These are phyloP conservation scores for Tricharina praecox DNA, from an alignment of 495 filamentous ascomycete species.

Conservation along the genomic window DNA sequence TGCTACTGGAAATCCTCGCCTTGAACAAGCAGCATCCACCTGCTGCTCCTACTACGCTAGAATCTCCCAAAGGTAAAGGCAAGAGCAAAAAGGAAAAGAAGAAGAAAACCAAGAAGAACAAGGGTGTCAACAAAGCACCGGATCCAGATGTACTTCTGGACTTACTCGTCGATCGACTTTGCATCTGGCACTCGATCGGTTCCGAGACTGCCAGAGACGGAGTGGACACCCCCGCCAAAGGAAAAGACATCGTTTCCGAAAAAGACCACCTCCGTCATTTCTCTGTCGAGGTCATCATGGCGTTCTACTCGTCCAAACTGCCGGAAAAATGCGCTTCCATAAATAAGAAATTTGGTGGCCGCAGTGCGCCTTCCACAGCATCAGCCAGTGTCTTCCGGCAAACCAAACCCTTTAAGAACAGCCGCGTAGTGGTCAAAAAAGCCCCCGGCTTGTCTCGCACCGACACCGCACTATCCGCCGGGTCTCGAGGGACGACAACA, in stretches of 20 bases:
- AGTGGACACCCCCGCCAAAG: constrained; percentile 32
- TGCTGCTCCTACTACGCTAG: constrained; percentile 9
- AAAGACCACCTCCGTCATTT: constrained; percentile 54
- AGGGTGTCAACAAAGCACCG: constrained; percentile 31
- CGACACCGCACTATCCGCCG: neutral
- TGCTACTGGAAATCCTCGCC: constrained; percentile 75
- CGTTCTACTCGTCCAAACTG: constrained; percentile 75
- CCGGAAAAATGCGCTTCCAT: constrained; percentile 64
- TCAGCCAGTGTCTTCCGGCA: neutral
- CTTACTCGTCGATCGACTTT: constrained; percentile 71
- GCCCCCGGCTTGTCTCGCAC: neutral
- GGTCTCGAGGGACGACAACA: neutral
- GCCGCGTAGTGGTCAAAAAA: neutral
- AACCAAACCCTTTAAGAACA: neutral
- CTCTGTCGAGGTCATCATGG: constrained; percentile 80
- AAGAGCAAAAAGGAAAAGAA: constrained; percentile 20
- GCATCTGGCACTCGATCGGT: constrained; percentile 87
- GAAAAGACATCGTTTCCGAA: constrained; percentile 28
- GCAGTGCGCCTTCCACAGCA: constrained; percentile 27
- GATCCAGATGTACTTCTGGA: constrained; percentile 55
- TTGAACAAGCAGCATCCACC: constrained; percentile 39
- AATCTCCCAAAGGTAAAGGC: constrained; percentile 5
- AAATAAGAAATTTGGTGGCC: constrained; percentile 74
- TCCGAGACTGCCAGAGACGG: constrained; percentile 37
- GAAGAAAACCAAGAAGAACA: constrained; percentile 27